Percentiles rank a stretch among this genome's conserved stretches.
Evolutionary conservation across 1,284 basidiomycete species (phyloP).

Genomic region (Ustilago esculenta): DNA sequence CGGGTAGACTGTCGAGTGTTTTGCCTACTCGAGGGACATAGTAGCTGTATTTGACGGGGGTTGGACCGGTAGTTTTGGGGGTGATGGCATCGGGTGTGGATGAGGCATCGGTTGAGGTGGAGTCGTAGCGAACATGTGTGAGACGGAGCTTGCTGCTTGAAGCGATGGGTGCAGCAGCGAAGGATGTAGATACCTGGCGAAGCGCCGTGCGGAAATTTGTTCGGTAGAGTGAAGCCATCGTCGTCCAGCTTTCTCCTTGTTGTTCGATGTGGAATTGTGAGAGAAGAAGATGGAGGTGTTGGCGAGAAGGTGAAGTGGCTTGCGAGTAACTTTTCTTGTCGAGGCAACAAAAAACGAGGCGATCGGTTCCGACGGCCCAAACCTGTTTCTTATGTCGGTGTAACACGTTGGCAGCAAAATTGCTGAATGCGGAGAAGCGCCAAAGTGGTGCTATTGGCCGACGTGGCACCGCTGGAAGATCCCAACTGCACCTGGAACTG

Average conservation of each 20-base stretch:
- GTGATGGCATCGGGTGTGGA: neutral
- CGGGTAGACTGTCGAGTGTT: slow-evolving; percentile 40
- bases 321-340: slow-evolving; percentile 18
- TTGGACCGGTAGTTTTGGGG: neutral
- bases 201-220: slow-evolving; percentile 10
- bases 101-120: neutral
- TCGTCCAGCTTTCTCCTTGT: neutral
- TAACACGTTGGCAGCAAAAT: slow-evolving; percentile 1
- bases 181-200: neutral
- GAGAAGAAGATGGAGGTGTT: neutral
- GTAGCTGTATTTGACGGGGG: slow-evolving; percentile 45
- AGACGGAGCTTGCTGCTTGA: slow-evolving; percentile 22
- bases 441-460: slow-evolving; percentile 5
- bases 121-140: slow-evolving; percentile 9
- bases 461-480: slow-evolving; percentile 17
- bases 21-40: slow-evolving; percentile 56
- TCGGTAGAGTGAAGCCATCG: slow-evolving; percentile 26
- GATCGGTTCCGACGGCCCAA: slow-evolving; percentile 3
- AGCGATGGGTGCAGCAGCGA: slow-evolving; percentile 9
- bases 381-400: neutral
- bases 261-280: too few relatives aligned
- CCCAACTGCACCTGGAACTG: too few relatives aligned
- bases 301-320: neutral
- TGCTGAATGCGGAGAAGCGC: slow-evolving; percentile 13
- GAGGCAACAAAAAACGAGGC: neutral